Evolutionary conservation across 2,329 filamentous ascomycete genomes (phyloP).

Genomic region (Elsinoe ampelina): DNA sequence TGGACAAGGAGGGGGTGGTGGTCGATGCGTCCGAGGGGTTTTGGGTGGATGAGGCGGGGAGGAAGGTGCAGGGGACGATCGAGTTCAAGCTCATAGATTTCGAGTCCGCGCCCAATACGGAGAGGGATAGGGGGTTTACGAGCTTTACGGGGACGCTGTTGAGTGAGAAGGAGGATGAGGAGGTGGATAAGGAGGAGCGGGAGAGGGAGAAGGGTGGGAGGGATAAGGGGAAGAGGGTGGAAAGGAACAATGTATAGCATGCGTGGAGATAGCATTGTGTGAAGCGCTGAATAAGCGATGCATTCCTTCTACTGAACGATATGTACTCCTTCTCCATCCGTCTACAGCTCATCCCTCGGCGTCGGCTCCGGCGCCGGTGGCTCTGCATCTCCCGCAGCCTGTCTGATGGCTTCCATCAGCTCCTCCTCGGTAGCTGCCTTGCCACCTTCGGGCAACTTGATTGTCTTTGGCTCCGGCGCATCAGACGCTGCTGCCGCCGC

Average conservation of each 20-base stretch:
- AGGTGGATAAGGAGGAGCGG: constrained; percentile 46
- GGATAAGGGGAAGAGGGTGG: constrained; percentile 13
- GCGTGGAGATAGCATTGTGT: background rate
- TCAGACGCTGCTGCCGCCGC: constrained; percentile 25
- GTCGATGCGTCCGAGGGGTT: constrained; percentile 55
- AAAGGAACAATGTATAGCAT: background rate
- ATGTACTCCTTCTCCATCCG: no score
- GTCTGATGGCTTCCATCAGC: constrained; percentile 19
- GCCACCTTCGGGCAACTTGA: constrained; percentile 18
- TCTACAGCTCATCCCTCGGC: constrained; percentile 16
- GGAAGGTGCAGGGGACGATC: constrained; percentile 60
- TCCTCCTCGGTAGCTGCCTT: constrained; percentile 23
- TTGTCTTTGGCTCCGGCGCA: constrained; percentile 18
- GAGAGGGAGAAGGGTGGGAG: constrained; percentile 15
- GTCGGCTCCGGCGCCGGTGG: constrained; percentile 1
- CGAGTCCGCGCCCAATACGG: constrained; percentile 57
- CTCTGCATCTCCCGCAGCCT: constrained; percentile 17
- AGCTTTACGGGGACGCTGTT: constrained; percentile 86
- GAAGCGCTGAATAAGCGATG: background rate
- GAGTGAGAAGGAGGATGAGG: constrained; percentile 54
- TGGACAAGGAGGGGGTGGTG: constrained; percentile 18
- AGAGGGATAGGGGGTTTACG: constrained; percentile 64
- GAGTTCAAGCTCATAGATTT: constrained; percentile 76
- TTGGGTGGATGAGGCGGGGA: constrained; percentile 64
- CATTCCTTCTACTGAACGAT: no score